Base-by-base conservation (phyloP, 2,329 filamentous ascomycete genomes). In the Aspergillus flavus region DNA sequence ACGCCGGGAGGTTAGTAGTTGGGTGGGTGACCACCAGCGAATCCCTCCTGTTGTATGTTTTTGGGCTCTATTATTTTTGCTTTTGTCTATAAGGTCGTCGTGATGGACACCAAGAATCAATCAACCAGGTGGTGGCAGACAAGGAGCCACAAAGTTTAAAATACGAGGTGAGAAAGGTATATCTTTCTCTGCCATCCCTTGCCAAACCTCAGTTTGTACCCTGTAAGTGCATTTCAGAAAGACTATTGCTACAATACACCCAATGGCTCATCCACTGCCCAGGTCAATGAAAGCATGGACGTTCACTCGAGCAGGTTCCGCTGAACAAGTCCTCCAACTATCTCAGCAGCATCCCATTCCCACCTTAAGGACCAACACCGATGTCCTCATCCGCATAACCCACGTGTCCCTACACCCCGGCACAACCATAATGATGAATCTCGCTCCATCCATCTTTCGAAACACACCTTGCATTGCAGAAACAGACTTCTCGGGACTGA, bases 371-470 rank as follows among this genome's bases (percentile, higher is more conserved):
- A 32, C 23, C 11, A 39, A 45, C 19, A 57, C 36, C 3, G 43
- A 36, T 11, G 36, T 57, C 3, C 39, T 57, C 11, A 30, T 57
- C 36, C 39, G 39, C 10, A 39, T 57, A 14, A 43, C 36, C 4
- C 55, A 57, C 23, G 39, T 57, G 36, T 45, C 55, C 36, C 19
- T 57, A 7, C 55, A 57, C 55, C 55, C 55, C 16, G 39, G 55
- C 36, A 57, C 55, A 30, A 43, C 30, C 14, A 57, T 57, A n/a
- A 57, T 57, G 55, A 57, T 57, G 55, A 43, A 57, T 10, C 16
- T 57, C 3, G 7, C 45, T 16, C 39, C 55, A 9, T 45, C 9
- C 21, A 7, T 57, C 21, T 45, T 57, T 16, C 36, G 55, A 45
- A 21, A 6, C 1, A 23, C 23, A 14, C 45, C 11, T 3, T 28